Base-by-base conservation (phyloP, 1,284 basidiomycete genomes). In the Tylopilus orsonianus region DNA sequence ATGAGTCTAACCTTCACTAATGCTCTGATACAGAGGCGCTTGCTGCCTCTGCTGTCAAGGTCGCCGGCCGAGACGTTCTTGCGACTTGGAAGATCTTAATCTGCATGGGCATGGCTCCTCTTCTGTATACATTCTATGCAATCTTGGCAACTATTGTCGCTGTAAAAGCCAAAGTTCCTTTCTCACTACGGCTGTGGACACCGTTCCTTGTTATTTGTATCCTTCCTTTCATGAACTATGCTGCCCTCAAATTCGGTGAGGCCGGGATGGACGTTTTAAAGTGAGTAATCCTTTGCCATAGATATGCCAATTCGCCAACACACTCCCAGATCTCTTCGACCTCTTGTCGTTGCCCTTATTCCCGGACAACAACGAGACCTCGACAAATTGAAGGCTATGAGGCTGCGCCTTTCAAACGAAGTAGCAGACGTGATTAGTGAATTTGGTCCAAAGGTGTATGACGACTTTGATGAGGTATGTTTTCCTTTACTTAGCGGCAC, bases 61-160 rank as follows among this genome's bases (percentile, higher is more conserved):
- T 99, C 50, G 90, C 91, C 29, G 97, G 87, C 23, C 83, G 92
- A 41, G 97, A 99, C 66, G 97, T 99, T 12, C 75, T 99, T 14
- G 97, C 94, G 0, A 95, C 95, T 3, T 99, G 97, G 97, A 99
- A 99, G 68, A 85, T 99, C 26, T 80, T 99, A 39, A 95, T 99
- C 46, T 96, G 93, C 10, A 76, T 99, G 43, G 97, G 89, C 19
- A 76, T 93, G 32, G 88, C 93, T 7, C 96, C 97, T 7, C 72
- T 97, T 7, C 73, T 99, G 27, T 99, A 99, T 72, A 69, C 79
- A 8, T 70, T 88, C 57, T 97, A 97, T 69, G 90, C 91, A 27
- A 70, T 88, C 59, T 62, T 95, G 29, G 92, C 93, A 9, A 90
- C 90, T 16, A 62, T 85, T 24, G 70, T 95, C 45, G 90, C 87